Base-by-base conservation (phyloP, 805 yeast species). In the Yarrowia phangngaensis region DNA sequence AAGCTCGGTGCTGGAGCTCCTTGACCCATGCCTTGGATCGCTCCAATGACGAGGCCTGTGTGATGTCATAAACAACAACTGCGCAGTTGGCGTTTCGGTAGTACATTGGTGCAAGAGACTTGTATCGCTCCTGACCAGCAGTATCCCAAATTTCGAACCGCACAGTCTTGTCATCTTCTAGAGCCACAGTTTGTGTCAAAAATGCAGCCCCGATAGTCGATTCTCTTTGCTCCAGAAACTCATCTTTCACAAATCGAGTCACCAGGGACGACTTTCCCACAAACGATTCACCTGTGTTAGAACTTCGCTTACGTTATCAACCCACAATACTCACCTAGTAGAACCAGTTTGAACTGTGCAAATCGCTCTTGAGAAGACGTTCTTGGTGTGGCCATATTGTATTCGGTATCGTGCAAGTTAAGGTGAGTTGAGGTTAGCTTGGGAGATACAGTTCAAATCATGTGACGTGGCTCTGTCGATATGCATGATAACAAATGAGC, bases 151-250 rank as follows among this genome's bases (percentile, higher is more conserved):
- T 73, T 54, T 73, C 78, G 46, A 65, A 80, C 63, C 62, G 69
- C 52, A 64, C 73, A 28, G 67, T 68, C 27, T 74, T 65, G 54
- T 69, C 61, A 12, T 63, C 56, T 47, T 70, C 75, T 6, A 78
- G 55, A 8, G 70, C 70, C 9, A 84, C 70, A 8, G 83, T 79
- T 62, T 88, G 94, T 13, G 97, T 86, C 29, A 92, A 74, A 65
- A 90, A 92, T 0, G 97, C 98, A 4, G 98, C 99, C n/a, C 99
- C 99, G 50, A 92, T 92, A 2, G 98, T 92, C 32, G 95, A 84
- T 56, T 94, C 86, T 52, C 90, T 76, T 55, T 78, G 76, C 22
- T 78, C 81, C 56, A 86, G 92, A 62, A 90, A 92, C 52, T 68
- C 70, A 54, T 68, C 63, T 55, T 75, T 76, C 19, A 78, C 89